phyloP scores from a whole-genome alignment of 75 land plant species.

The Isoetes taiwanensis region DNA sequence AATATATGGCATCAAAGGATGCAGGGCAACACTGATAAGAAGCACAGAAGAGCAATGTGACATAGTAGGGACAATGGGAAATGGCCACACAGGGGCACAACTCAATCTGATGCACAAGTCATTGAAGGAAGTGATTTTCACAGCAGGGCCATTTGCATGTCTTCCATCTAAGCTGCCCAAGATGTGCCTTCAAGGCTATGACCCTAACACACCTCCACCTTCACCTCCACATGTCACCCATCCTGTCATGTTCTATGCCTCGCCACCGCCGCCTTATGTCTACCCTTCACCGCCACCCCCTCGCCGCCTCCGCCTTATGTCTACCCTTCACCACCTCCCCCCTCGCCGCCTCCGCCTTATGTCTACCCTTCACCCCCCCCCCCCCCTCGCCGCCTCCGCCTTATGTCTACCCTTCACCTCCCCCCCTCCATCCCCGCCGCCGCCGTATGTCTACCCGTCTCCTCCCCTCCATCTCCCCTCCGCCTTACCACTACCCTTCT shows the following conservation, averaged over 20 bases:
- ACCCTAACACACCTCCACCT: slow-evolving; percentile 4
- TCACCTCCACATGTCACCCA: neutral
- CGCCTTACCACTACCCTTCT: neutral
- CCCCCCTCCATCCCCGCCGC: neutral
- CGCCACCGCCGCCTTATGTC: neutral
- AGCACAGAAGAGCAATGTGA: neutral
- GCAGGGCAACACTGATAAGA: slow-evolving; percentile 5
- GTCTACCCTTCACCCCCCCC: neutral
- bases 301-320: neutral
- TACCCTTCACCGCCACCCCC: neutral
- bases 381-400: neutral
- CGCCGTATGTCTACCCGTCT: slow-evolving; percentile 5
- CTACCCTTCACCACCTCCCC: neutral
- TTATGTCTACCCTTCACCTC: neutral
- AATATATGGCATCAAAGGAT: slow-evolving; percentile 2
- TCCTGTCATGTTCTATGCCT: too few species aligned
- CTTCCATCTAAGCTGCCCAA: slow-evolving; percentile 1
- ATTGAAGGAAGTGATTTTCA: slow-evolving; percentile 1
- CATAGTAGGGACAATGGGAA: neutral
- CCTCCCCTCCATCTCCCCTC: neutral
- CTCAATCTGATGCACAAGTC: slow-evolving; percentile 6
- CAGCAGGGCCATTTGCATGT: slow-evolving; percentile 7
- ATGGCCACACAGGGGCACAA: neutral
- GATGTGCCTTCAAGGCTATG: neutral
- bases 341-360: neutral